A percentile compares a stretch with the other conserved stretches of the same genome.
Evolutionary conservation across 73 alveolate species (phyloP).

Genomic region (Paramecium primaurelia): DNA sequence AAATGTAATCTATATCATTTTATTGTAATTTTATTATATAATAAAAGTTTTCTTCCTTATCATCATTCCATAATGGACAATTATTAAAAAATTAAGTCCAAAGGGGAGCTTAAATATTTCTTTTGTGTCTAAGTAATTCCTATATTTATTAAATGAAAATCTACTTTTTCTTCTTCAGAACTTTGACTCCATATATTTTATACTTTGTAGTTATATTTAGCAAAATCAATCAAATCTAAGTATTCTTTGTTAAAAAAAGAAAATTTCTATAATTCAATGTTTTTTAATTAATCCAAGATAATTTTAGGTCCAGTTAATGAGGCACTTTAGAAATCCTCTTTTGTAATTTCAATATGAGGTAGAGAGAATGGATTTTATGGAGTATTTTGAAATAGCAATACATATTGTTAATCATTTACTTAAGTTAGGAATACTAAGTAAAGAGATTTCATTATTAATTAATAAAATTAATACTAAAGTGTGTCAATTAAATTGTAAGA

Average conservation of each 20-base stretch:
- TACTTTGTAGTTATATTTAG: not conserved
- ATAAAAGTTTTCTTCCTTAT: not conserved
- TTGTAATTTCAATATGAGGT: not conserved
- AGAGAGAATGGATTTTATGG: not conserved
- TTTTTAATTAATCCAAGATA: not conserved
- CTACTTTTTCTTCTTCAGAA: not conserved
- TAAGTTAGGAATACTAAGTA: not conserved
- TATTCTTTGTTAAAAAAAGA: not conserved
- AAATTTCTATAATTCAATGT: not conserved
- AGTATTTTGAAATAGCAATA: not conserved
- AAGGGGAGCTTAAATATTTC: not conserved
- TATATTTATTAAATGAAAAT: not conserved
- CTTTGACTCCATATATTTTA: not conserved
- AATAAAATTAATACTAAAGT: not conserved
- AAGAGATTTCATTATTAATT: not conserved
- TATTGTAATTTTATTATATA: not conserved
- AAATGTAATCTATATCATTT: not conserved
- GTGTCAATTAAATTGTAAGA: not conserved
- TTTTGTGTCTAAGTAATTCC: not conserved
- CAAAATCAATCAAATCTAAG: not conserved
- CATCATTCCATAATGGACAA: conserved; percentile 33
- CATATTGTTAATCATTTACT: not conserved
- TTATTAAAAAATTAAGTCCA: not conserved
- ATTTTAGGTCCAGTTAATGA: not conserved
- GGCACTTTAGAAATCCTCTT: not conserved